Evolutionary conservation across 164 flowering plant genomes (phyloP), one percentile per base, ranked within the genome.

Genomic region (Piper betle): DNA sequence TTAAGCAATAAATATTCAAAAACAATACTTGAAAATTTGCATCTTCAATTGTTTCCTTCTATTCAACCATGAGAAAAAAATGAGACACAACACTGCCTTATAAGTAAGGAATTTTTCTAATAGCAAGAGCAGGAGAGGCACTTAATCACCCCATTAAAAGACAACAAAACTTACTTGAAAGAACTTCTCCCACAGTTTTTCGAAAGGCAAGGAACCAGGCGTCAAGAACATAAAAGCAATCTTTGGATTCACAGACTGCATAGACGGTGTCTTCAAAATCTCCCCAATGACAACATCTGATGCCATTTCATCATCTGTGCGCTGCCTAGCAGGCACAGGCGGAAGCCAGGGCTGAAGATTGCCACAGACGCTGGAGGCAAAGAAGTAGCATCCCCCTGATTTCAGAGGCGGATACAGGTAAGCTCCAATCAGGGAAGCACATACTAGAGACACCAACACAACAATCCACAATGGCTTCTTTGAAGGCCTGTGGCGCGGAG

Each of bases 191-290:
- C 99, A 94, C 39, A 94, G 78, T 82, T 62, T 88, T 75, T 90
- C 97, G 59, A 93, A 88, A 58, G 97, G 99, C 62, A 93, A 76
- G 18, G 91, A 60, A 64, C 91, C 89, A 1, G 85, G 86, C 42
- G 82, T 80, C 74, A 93, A 71, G 79, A 93, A 93, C 88, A 93
- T 75, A 77, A 93, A 93, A 11, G 98, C 98, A 66, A 93, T 74
- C 75, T 93, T 93, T 2, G 92, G 76, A 39, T 71, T 82, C 68
- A 74, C 69, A 15, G 86, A 58, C 33, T 46, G 70, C 56, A 66
- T 11, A 46, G 83, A 74, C 59, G 87, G 86, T 25, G 75, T 65
- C 25, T 69, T 77, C 69, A 90, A 64, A 52, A 94, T 81, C 53
- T 94, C 93, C 42, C 71, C 77, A 66, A 78, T 75, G 58, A 93